A percentile compares a stretch with the other conserved stretches of the same genome.
These are phyloP conservation scores for Syncephalastrum racemosum DNA, from an alignment of 371 early-diverging fungal genomes.

Conservation along the genomic window DNA sequence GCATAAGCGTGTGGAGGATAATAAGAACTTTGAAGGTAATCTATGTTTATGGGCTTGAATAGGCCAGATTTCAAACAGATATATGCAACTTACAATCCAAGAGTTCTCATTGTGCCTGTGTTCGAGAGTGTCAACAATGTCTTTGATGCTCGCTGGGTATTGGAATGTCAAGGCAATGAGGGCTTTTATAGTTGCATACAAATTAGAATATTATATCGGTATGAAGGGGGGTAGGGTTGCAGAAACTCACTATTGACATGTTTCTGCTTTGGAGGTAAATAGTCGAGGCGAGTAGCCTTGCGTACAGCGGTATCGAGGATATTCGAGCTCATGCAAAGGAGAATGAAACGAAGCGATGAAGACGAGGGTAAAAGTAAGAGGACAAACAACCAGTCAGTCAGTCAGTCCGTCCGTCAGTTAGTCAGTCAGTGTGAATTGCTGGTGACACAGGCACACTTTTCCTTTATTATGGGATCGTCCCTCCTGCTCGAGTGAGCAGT, in stretches of 20 bases:
- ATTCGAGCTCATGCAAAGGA: slow-evolving; percentile 5
- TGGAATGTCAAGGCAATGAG: slow-evolving; percentile 46
- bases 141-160: slow-evolving; percentile 36
- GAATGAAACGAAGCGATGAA: slow-evolving; percentile 1
- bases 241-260: slow-evolving; percentile 70
- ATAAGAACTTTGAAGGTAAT: slow-evolving; percentile 85
- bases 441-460: too few species aligned
- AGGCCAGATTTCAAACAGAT: too few species aligned
- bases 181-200: slow-evolving; percentile 20
- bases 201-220: neutral
- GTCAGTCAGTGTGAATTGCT: too few species aligned
- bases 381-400: too few species aligned
- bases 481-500: too few species aligned
- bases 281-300: slow-evolving; percentile 75
- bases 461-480: too few species aligned
- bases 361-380: slow-evolving; percentile 1
- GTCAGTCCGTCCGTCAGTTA: neutral
- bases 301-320: slow-evolving; percentile 71
- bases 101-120: slow-evolving; percentile 65
- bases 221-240: neutral
- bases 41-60: slow-evolving; percentile 54
- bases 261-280: slow-evolving; percentile 76
- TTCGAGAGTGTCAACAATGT: slow-evolving; percentile 61
- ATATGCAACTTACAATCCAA: slow-evolving; percentile 67
- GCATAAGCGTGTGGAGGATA: slow-evolving; percentile 80